These are phyloP conservation scores for Neurospora africana DNA, from an alignment of 495 filamentous ascomycete genomes.

Conservation along the genomic window DNA sequence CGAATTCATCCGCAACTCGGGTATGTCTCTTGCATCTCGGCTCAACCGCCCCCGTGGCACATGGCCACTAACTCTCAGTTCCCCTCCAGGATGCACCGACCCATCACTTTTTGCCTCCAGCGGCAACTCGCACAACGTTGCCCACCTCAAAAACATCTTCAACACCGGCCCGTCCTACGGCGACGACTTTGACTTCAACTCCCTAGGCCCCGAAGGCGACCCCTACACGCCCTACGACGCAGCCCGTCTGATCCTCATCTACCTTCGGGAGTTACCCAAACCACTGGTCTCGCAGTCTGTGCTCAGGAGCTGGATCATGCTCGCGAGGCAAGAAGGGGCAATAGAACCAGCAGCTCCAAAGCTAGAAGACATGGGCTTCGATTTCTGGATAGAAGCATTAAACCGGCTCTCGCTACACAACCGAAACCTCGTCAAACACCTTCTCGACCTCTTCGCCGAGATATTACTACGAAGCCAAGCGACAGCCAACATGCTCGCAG, in stretches of 20 bases:
- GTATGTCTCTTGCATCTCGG: constrained; percentile 1
- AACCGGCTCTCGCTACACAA: constrained; percentile 17
- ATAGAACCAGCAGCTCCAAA: constrained; percentile 14
- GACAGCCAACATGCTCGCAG: background rate
- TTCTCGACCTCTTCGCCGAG: constrained; percentile 19
- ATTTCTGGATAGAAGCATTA: constrained; percentile 25
- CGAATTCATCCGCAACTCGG: constrained; percentile 17
- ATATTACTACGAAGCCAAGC: constrained; percentile 4
- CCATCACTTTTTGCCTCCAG: constrained; percentile 12
- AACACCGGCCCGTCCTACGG: constrained; percentile 11
- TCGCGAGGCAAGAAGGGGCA: constrained; percentile 17
- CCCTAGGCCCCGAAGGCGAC: constrained; percentile 1
- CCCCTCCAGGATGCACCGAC: constrained; percentile 6
- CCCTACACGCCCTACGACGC: constrained; percentile 20
- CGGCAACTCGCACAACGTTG: constrained; percentile 15
- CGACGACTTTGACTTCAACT: constrained; percentile 14
- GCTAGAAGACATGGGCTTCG: constrained; percentile 19
- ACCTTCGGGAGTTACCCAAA: constrained; percentile 17
- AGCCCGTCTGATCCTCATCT: constrained; percentile 16
- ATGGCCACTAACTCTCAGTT: background rate
- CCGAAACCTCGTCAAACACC: constrained; percentile 19
- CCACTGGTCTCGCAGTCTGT: constrained; percentile 16
- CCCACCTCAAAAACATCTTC: constrained; percentile 14
- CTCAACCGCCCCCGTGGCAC: background rate
- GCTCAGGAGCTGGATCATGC: constrained; percentile 17